These are phyloP conservation scores for Vitis amurensis DNA, from an alignment of 164 flowering plant genomes.

Conservation along the genomic window DNA sequence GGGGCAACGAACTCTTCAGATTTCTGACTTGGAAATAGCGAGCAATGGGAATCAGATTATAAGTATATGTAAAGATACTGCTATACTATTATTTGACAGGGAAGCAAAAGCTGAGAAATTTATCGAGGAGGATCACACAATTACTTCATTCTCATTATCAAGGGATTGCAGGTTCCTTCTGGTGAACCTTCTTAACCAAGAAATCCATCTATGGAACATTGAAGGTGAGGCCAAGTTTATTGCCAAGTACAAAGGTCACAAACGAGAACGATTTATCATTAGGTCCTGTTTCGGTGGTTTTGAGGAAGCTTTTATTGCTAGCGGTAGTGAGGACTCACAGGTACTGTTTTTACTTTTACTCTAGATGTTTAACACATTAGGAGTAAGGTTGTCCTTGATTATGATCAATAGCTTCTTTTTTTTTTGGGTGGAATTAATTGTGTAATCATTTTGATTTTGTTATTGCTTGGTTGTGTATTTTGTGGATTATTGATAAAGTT, in stretches of 20 bases:
- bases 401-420: background rate
- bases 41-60: constrained; percentile 68
- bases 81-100: constrained; percentile 51
- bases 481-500: too few species aligned
- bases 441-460: too few species aligned
- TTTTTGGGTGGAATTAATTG: too few species aligned
- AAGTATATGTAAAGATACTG: constrained; percentile 55
- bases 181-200: constrained; percentile 69
- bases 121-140: constrained; percentile 57
- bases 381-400: too few species aligned
- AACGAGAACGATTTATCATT: constrained; percentile 62
- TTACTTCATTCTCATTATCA: constrained; percentile 74
- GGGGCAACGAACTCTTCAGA: constrained; percentile 60
- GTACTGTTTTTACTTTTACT: constrained; percentile 26
- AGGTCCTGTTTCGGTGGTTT: constrained; percentile 87
- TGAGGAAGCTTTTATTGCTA: constrained; percentile 74
- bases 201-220: constrained; percentile 80
- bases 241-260: constrained; percentile 71
- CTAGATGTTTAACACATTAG: too few species aligned
- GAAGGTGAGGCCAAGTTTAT: constrained; percentile 48
- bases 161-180: constrained; percentile 46
- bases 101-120: constrained; percentile 52
- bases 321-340: constrained; percentile 95
- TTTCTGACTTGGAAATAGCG: constrained; percentile 74
- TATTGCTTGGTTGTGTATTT: too few species aligned